phyloP scores from a whole-genome alignment of 345 rosid genomes.

The Citrus glauca region DNA sequence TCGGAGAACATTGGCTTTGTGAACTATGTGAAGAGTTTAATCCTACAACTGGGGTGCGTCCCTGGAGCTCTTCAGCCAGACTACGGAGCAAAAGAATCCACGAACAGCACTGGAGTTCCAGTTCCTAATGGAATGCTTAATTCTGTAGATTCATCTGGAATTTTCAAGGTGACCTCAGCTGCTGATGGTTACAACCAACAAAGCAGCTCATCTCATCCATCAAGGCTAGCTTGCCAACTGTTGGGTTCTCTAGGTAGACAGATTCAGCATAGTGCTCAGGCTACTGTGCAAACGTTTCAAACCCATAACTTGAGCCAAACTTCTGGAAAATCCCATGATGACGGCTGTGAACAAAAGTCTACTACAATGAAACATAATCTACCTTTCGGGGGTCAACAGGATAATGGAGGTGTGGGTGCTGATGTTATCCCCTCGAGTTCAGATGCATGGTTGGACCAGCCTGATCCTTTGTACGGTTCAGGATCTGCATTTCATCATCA shows the following conservation, averaged over 20 bases:
- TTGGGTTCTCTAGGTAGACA: slow-evolving; percentile 16
- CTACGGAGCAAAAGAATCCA: slow-evolving; percentile 35
- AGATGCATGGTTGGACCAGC: slow-evolving; percentile 48
- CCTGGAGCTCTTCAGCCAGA: slow-evolving; percentile 71
- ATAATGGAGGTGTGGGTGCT: slow-evolving; percentile 32
- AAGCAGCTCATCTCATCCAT: slow-evolving; percentile 31
- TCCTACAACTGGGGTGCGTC: slow-evolving; percentile 70
- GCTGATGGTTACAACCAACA: slow-evolving; percentile 39
- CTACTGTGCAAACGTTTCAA: slow-evolving; percentile 19
- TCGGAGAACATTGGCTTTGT: slow-evolving; percentile 78
- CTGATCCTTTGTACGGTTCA: slow-evolving; percentile 26
- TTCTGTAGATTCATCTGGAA: slow-evolving; percentile 24
- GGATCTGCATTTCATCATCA: slow-evolving; percentile 20
- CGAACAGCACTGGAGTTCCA: slow-evolving; percentile 43
- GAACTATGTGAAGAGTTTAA: slow-evolving; percentile 64
- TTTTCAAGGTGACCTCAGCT: slow-evolving; percentile 23
- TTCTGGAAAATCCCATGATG: slow-evolving; percentile 18
- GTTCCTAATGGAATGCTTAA: slow-evolving; percentile 37
- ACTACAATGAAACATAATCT: slow-evolving; percentile 9
- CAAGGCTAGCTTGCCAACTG: slow-evolving; percentile 22
- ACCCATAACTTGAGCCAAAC: slow-evolving; percentile 5
- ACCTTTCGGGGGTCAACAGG: slow-evolving; percentile 20
- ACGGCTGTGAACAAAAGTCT: slow-evolving; percentile 5
- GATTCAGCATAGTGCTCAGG: slow-evolving; percentile 22
- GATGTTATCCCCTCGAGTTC: slow-evolving; percentile 45